Conservation (phyloP, 495 filamentous ascomycete genomes). For the Penicillium dipodomyicola region DNA sequence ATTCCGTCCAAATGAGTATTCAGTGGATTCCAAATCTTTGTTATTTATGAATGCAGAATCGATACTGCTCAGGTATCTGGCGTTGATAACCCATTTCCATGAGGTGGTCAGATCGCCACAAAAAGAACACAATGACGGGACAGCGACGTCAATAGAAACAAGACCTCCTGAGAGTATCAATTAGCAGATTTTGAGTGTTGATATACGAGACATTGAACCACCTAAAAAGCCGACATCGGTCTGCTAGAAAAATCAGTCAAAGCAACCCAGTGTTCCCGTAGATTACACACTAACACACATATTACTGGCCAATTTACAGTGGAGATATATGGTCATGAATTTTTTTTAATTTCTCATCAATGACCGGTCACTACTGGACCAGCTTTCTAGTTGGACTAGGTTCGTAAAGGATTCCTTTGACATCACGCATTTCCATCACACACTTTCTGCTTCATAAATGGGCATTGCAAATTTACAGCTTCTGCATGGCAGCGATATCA, state of each 20-base stretch:
- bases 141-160: background rate
- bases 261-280: background rate
- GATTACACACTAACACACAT: background rate
- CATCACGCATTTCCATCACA: constrained; percentile 44
- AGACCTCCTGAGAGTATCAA: background rate
- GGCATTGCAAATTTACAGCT: constrained; percentile 63
- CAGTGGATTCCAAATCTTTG: background rate
- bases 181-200: background rate
- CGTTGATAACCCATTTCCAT: background rate
- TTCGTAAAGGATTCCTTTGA: constrained; percentile 33
- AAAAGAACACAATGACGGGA: background rate
- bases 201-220: background rate
- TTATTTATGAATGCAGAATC: background rate
- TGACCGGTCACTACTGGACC: constrained; percentile 23
- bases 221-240: background rate
- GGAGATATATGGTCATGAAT: constrained; percentile 27
- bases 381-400: constrained; percentile 27
- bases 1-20: background rate
- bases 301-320: background rate
- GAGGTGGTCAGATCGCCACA: background rate
- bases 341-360: constrained; percentile 33
- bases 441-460: constrained; percentile 39
- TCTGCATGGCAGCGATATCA: constrained; percentile 89
- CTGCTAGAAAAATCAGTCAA: background rate
- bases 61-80: background rate